Conservation (phyloP, 1,284 basidiomycete species). For the Cystobasidium pallidum region DNA sequence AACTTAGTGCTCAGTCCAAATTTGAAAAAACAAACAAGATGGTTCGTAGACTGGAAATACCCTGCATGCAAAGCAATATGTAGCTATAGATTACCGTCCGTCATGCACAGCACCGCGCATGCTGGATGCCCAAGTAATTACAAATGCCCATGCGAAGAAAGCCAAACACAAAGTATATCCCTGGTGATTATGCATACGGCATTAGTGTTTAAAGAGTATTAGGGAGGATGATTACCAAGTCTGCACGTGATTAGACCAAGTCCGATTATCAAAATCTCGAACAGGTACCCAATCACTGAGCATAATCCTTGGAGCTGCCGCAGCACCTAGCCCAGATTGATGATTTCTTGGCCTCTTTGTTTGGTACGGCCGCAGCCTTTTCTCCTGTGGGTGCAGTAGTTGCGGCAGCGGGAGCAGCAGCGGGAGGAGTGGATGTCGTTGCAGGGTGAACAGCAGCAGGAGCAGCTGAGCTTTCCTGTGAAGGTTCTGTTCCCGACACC, state of each 20-base stretch:
- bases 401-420: constrained; percentile 12
- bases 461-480: not conserved
- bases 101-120: constrained; percentile 19
- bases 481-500: not conserved
- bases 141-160: too few relatives aligned
- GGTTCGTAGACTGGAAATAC: too few relatives aligned
- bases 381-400: not conserved
- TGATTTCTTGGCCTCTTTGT: constrained; percentile 24
- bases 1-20: not conserved
- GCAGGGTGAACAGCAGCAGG: too few relatives aligned
- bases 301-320: constrained; percentile 32
- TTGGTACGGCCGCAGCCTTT: not conserved
- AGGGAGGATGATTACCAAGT: too few relatives aligned
- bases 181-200: too few relatives aligned
- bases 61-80: constrained; percentile 4
- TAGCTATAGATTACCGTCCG: constrained; percentile 6
- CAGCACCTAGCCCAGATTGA: constrained; percentile 33
- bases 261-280: too few relatives aligned
- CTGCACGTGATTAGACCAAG: too few relatives aligned
- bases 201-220: too few relatives aligned
- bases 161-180: too few relatives aligned
- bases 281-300: constrained; percentile 24
- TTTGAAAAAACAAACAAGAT: too few relatives aligned
- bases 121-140: too few relatives aligned
- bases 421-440: too few relatives aligned